A percentile compares a stretch with the other conserved stretches of the same genome.
These are phyloP conservation scores for Gymnopus androsaceus DNA, from an alignment of 1,284 basidiomycete species.

Conservation along the genomic window DNA sequence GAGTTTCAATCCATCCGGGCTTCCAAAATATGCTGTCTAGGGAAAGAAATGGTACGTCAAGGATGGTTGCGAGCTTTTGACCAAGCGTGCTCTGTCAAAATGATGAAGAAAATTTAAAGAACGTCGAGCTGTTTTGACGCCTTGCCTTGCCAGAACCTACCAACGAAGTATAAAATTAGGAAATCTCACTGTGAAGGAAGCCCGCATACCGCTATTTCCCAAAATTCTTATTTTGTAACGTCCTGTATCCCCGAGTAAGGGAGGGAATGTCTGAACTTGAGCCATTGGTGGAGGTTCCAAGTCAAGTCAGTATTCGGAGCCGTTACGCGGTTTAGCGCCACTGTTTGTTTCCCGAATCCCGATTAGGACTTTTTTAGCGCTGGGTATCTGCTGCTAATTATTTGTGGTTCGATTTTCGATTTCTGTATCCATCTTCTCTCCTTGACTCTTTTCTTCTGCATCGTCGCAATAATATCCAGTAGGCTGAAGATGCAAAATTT, in stretches of 20 bases:
- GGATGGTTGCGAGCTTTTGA: slow-evolving; percentile 42
- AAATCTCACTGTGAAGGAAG: not conserved
- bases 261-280: not conserved
- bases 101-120: not conserved
- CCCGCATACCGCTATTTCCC: slow-evolving; percentile 17
- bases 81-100: slow-evolving; percentile 50
- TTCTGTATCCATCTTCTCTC: no score
- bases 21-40: slow-evolving; percentile 50
- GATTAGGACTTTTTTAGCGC: no score
- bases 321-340: no score
- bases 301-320: no score
- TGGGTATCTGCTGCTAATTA: no score
- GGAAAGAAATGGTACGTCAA: slow-evolving; percentile 46
- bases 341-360: no score
- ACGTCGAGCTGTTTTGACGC: not conserved
- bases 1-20: slow-evolving; percentile 45
- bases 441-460: no score
- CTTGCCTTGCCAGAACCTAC: slow-evolving; percentile 10
- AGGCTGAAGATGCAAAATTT: no score
- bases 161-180: not conserved
- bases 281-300: no score
- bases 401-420: no score
- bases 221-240: slow-evolving; percentile 15
- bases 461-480: no score
- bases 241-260: slow-evolving; percentile 15